These are phyloP conservation scores for Lepidopterella palustris DNA, from an alignment of 495 filamentous ascomycete genomes.

Conservation along the genomic window DNA sequence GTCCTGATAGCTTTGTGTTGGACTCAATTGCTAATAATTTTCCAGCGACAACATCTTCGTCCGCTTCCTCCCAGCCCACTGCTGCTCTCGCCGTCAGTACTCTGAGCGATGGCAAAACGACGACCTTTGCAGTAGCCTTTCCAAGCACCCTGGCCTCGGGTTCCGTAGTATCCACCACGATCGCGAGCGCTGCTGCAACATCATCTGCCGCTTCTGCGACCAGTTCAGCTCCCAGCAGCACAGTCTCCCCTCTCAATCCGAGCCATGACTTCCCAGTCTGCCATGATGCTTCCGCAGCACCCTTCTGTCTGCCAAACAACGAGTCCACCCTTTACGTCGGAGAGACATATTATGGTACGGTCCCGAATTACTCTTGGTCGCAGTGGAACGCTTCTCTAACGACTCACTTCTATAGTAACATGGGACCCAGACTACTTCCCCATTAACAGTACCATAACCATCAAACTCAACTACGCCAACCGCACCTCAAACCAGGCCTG, in stretches of 20 bases:
- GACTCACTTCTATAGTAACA: constrained; percentile 27
- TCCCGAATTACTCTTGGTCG: too few species aligned
- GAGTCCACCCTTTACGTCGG: constrained; percentile 36
- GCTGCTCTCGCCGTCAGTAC: constrained; percentile 15
- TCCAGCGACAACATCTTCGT: background rate
- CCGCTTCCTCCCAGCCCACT: constrained; percentile 9
- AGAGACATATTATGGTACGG: constrained; percentile 38
- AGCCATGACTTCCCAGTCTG: constrained; percentile 36
- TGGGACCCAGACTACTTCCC: constrained; percentile 42
- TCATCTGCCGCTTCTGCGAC: constrained; percentile 17
- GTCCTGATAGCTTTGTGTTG: background rate
- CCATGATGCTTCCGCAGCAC: constrained; percentile 27
- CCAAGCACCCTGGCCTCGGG: constrained; percentile 7
- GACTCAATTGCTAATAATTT: constrained; percentile 1
- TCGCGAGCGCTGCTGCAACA: background rate
- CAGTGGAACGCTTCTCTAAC: too few species aligned
- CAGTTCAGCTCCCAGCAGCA: constrained; percentile 12
- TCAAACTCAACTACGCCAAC: constrained; percentile 38
- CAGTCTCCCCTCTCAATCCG: constrained; percentile 6
- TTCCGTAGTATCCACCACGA: background rate
- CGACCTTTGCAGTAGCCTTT: constrained; percentile 17
- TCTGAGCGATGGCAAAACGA: constrained; percentile 17
- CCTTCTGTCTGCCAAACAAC: constrained; percentile 41
- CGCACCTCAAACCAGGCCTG: constrained; percentile 34
- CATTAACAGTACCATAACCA: constrained; percentile 38